A percentile compares a stretch with the other conserved stretches of the same genome.
phyloP scores from a whole-genome alignment of 2,329 filamentous ascomycete genomes.

The Penicillium rolfsii region DNA sequence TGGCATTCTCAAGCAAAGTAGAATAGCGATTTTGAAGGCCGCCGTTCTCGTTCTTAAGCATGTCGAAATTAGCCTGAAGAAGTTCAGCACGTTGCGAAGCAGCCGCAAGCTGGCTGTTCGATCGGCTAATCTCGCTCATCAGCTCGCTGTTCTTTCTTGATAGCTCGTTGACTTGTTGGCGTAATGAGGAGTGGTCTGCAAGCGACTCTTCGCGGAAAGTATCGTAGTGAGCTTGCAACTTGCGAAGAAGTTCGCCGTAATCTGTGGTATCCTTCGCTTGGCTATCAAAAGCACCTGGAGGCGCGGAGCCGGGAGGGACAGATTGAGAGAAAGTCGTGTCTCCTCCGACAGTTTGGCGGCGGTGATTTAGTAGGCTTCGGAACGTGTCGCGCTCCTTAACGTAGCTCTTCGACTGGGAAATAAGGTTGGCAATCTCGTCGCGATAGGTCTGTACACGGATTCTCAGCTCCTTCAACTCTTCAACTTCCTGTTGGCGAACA shows the following conservation, averaged over 20 bases:
- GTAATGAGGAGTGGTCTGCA: slow-evolving; percentile 78
- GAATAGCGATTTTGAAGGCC: slow-evolving; percentile 85
- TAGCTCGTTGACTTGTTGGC: slow-evolving; percentile 80
- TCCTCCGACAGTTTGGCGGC: slow-evolving; percentile 62
- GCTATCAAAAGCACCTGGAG: slow-evolving; percentile 51
- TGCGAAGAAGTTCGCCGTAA: slow-evolving; percentile 77
- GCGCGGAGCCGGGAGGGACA: slow-evolving; percentile 58
- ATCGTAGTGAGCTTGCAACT: slow-evolving; percentile 88
- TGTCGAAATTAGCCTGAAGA: slow-evolving; percentile 82
- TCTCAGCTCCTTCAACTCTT: slow-evolving; percentile 73
- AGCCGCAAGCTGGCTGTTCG: slow-evolving; percentile 78
- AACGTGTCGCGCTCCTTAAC: slow-evolving; percentile 97
- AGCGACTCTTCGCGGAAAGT: slow-evolving; percentile 83
- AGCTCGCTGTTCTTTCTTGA: slow-evolving; percentile 80
- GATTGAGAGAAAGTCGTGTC: slow-evolving; percentile 72
- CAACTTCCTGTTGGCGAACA: slow-evolving; percentile 59
- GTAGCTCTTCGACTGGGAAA: slow-evolving; percentile 85
- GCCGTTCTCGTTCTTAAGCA: slow-evolving; percentile 80
- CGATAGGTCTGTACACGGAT: slow-evolving; percentile 76
- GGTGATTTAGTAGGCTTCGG: slow-evolving; percentile 85
- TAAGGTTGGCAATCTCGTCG: slow-evolving; percentile 81
- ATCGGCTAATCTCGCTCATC: slow-evolving; percentile 78
- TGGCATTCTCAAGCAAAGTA: slow-evolving; percentile 75
- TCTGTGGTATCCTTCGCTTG: slow-evolving; percentile 62
- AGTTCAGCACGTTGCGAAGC: slow-evolving; percentile 85